phyloP scores from a whole-genome alignment of 495 filamentous ascomycete species.

The Penicillium antarcticum region DNA sequence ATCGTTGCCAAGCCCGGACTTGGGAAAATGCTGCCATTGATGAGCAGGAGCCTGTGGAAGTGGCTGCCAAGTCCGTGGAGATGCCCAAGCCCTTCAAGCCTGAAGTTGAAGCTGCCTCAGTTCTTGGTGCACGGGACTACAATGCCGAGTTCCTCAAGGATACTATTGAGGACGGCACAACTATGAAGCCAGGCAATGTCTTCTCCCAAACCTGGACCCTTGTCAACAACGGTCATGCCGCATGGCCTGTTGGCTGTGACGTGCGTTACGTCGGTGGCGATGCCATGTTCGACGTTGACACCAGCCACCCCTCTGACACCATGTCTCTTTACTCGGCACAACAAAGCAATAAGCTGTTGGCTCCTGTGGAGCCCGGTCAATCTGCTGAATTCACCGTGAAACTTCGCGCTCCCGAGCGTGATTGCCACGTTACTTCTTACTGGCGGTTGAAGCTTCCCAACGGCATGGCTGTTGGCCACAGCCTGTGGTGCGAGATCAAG shows the following conservation, averaged over 20 bases:
- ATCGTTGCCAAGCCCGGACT: conserved; percentile 45
- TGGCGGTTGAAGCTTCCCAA: conserved; percentile 88
- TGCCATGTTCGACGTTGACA: conserved; percentile 86
- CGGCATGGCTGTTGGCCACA: conserved; percentile 82
- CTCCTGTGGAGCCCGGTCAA: conserved; percentile 67
- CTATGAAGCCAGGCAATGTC: conserved; percentile 58
- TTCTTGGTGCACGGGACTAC: conserved; percentile 31
- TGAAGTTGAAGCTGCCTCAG: conserved; percentile 5
- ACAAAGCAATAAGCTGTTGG: conserved; percentile 74
- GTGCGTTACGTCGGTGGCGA: conserved; percentile 92
- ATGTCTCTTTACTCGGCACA: conserved; percentile 67
- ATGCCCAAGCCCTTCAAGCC: conserved; percentile 36
- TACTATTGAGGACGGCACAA: conserved; percentile 72
- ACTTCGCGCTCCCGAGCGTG: conserved; percentile 71
- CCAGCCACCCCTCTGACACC: conserved; percentile 69
- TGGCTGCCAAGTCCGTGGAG: conserved; percentile 50
- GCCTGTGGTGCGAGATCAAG: conserved; percentile 89
- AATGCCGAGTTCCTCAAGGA: conserved; percentile 79
- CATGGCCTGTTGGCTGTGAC: conserved; percentile 87
- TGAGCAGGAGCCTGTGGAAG: conserved; percentile 46
- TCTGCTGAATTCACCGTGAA: conserved; percentile 77
- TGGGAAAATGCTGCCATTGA: conserved; percentile 46
- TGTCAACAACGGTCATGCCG: conserved; percentile 70
- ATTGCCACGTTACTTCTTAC: conserved; percentile 82
- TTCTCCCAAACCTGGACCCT: conserved; percentile 94